Base-by-base conservation (phyloP, 2,329 filamentous ascomycete species). In the Lecanosticta acicola region DNA sequence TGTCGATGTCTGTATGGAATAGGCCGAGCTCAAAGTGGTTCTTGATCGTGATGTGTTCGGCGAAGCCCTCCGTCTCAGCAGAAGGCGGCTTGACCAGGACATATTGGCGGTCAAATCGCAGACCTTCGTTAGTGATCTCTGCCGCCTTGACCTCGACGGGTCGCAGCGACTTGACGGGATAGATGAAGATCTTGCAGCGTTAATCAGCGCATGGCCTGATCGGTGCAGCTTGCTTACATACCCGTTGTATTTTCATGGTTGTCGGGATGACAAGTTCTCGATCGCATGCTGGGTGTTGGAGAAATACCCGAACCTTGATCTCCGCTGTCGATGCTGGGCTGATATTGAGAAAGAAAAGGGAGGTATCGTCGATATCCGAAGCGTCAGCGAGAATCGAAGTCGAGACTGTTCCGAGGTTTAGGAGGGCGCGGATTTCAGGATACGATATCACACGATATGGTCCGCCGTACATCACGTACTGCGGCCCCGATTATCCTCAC, bases 11-110 rank as follows among this genome's bases (percentile, higher is more conserved):
- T 2, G 59, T 62, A 45, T 61, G 59, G 49, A 64, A 64, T 2
- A 63, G 53, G 10, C 60, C 61, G 4, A 64, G 58, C 29, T 60
- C 49, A 41, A 60, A 64, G 39, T 62, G 59, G 32, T 57, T 61
- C 49, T 64, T 64, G 55, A 64, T 64, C 9, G 61, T 63, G 39
- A 64, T 63, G 45, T 64, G 61, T 43, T 64, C 60, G 7, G 60
- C 60, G 9, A 63, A 51, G 9, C 59, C 59, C 32, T 57, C 50
- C 18, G 57, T 59, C 45, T 54, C 49, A 21, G 49, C 50, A 18
- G 54, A 59, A 8, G 61, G 61, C 3, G 58, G 60, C 47, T 63
- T 63, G 43, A 58, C 61, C 18, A 64, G 52, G 24, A 64, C 58
- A 58, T 64, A 64, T 49, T 64, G 61, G 3, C 61, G 52, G 39